Base-by-base conservation (phyloP, 192 early-diverging fungal species). In the Mortierella alpina region DNA sequence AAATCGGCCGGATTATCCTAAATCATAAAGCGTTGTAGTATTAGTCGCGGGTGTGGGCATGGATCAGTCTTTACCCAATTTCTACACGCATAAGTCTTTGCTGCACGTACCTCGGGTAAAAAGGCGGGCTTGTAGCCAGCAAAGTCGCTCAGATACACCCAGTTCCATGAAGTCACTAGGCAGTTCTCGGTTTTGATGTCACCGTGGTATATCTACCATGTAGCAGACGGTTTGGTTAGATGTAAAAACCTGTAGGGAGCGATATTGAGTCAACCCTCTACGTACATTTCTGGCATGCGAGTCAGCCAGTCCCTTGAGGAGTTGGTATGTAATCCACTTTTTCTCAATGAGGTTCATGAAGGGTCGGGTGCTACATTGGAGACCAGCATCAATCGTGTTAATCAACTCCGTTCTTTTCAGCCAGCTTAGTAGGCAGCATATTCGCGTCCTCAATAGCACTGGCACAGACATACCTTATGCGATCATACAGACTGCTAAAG, bases 131-230 rank as follows among this genome's bases (percentile, higher is more conserved):
- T 99, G 82, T 91, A 96, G 11, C 87, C 88, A 51, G 94, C 94
- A 86, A 96, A 97, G 56, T 99, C 97, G 5, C 90, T 89, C 8
- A 98, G 63, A 63, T 94, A 99, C 3, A 87, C 92, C 96, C 97
- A 93, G 83, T 96, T 97, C 96, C 97, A 99, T 66, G 91, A 94
- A 8, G 97, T 98, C 2, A 99, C 92, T 20, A 97, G 79, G 12
- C 98, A 86, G 72, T 99, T 99, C 61, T 99, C 97, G 14, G 93
- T 94, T 72, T 98, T 99, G 47, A 99, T 95, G 69, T 98, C 97
- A 2, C 97, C 97, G 81, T 99, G 97, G 65, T 86, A 96, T 8
- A 98, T 88, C 62, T 93, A 82, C 15, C 66, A 51, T 22, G 47
- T 51, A 17, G 40, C 56, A 49, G 13, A 2, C n/a, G 12, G 45